Evolutionary conservation across 192 early-diverging fungal genomes (phyloP).

Genomic region (Podila clonocystis): DNA sequence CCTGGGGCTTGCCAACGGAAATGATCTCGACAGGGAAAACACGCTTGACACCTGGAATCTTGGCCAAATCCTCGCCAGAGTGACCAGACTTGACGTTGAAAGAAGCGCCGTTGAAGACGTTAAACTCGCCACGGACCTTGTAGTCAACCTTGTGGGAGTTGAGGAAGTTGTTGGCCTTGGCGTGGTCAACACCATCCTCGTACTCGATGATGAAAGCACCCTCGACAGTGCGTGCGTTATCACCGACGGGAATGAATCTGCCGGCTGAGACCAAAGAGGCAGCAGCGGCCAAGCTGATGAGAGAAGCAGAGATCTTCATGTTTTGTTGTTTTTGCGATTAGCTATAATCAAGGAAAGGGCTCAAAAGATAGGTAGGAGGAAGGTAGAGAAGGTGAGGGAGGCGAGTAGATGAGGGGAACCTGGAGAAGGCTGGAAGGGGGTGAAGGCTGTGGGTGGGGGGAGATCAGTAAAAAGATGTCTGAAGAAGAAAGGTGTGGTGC

Average conservation of each 20-base stretch:
- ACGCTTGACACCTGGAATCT: conserved; percentile 45
- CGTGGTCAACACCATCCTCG: conserved; percentile 4
- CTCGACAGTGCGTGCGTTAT: neutral
- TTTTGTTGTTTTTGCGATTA: neutral
- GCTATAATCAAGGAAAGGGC: neutral
- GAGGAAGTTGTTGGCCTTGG: conserved; percentile 12
- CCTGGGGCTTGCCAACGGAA: conserved; percentile 11
- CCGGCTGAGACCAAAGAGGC: conserved; percentile 2
- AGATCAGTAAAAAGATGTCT: neutral
- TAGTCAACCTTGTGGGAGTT: conserved; percentile 11
- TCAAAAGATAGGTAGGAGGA: neutral
- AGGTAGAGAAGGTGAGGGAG: neutral
- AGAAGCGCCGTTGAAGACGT: conserved; percentile 56
- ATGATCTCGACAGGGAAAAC: conserved; percentile 61
- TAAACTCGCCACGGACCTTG: conserved; percentile 49
- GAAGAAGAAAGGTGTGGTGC: neutral
- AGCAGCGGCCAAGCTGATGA: conserved; percentile 1
- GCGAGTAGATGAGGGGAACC: neutral
- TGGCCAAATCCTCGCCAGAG: conserved; percentile 34
- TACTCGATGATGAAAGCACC: conserved; percentile 3
- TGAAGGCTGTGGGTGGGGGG: neutral
- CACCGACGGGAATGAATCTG: neutral
- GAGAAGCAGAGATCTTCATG: conserved; percentile 2
- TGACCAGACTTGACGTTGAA: conserved; percentile 42
- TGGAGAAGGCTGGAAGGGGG: neutral